Evolutionary conservation across 2,329 filamentous ascomycete species (phyloP), one percentile per base, ranked within the genome.

Genomic region (Colletotrichum salicis): DNA sequence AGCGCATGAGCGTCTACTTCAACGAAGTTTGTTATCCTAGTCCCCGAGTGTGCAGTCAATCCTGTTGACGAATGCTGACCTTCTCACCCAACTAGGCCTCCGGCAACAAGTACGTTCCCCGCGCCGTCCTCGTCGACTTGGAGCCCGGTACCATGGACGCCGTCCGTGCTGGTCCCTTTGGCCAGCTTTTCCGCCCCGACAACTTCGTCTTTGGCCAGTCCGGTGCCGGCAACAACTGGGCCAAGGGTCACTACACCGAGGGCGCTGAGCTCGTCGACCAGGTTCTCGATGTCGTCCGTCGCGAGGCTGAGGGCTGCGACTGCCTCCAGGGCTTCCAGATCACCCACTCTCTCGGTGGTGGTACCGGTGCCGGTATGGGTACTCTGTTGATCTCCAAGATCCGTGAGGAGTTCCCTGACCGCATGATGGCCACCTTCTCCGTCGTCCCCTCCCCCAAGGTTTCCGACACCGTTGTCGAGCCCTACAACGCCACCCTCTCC

Each of bases 1-100:
- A 99, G 93, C 95, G 96, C 82, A 97, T 99, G 95, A 99, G 95
- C 86, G 96, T 98, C 85, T 98, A 98, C 91, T 98, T 98, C 93
- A 95, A 97, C 81, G 87, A 89, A 86, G 87, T 88, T 82, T 72
- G 83, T 78, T 52, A 37, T 31, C 19, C 55, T 35, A 64, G 35
- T 27, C 22, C 54, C 58, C 35, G 33, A 56, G n/a, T 27, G 29
- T 41, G n/a, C 61, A 69, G 59, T 41, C 24, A 52, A 64, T 56
- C 59, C 57, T 64, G 57, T 71, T 63, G 64, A 63, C 27, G 58
- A 71, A 52, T 63, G 62, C 70, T 72, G 59, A 72, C 60, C 55
- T 64, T 51, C 19, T 61, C 52, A 58, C 65, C 55, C 35, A 64
- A 48, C 37, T 80, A 97, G 95, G 96, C 94, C 76, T 95, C 94